Conservation (phyloP, 83 land plant genomes). For the Diphasiastrum complanatum region DNA sequence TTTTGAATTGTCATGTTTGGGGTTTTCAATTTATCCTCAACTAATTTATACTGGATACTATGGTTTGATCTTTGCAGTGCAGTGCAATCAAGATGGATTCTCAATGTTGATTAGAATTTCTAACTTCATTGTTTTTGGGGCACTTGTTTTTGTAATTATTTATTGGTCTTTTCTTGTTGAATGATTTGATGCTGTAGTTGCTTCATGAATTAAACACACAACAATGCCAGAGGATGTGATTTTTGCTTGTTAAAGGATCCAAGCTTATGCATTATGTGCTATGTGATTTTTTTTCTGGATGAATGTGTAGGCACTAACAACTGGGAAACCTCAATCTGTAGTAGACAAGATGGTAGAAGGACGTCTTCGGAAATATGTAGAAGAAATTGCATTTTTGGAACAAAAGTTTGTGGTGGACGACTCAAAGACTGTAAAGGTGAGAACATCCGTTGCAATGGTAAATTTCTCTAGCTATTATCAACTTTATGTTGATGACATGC, state of each 20-base stretch:
- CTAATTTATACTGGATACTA: too few relatives aligned
- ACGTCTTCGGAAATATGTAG: constrained; percentile 70
- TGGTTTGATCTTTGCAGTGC: too few relatives aligned
- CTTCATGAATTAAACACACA: not conserved
- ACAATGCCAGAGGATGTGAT: not conserved
- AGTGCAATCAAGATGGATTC: too few relatives aligned
- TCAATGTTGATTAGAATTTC: too few relatives aligned
- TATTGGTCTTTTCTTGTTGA: too few relatives aligned
- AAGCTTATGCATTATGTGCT: not conserved
- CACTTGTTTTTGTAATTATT: too few relatives aligned
- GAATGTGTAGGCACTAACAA: constrained; percentile 47
- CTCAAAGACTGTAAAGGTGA: constrained; percentile 59
- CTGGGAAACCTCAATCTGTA: constrained; percentile 69
- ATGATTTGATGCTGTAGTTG: too few relatives aligned
- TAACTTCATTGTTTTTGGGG: too few relatives aligned
- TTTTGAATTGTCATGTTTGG: too few relatives aligned
- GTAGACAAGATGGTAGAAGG: constrained; percentile 93
- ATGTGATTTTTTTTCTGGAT: constrained; percentile 9
- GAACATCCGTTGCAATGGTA: not conserved
- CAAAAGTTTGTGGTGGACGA: constrained; percentile 85
- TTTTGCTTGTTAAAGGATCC: not conserved
- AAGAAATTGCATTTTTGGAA: constrained; percentile 76
- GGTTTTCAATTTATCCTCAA: too few relatives aligned
- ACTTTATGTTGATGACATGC: not conserved
- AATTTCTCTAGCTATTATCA: not conserved